Base-by-base conservation (phyloP, 2,329 filamentous ascomycete genomes). In the Neobulgaria alba region DNA sequence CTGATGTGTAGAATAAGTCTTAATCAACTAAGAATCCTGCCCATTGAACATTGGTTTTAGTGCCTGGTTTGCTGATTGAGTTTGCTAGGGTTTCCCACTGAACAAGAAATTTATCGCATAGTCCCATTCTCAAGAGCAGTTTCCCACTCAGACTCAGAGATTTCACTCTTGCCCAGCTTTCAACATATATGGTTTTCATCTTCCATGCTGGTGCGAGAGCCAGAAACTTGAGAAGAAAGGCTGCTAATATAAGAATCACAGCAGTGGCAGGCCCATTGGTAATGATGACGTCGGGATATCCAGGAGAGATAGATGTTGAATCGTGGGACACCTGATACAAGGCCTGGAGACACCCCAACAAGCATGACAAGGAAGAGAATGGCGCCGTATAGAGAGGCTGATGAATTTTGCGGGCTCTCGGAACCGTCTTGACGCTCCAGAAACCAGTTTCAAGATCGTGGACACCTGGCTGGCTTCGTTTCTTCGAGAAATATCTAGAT, bases 201-300 rank as follows among this genome's bases (percentile, higher is more conserved):
- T 72, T 73, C 19, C 69, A 75, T 35, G 77, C 54, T 29, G 72
- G 67, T 0, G 68, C 72, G 2, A 75, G 38, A 2, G 69, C 72
- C 19, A 63, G 45, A 36, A 63, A 61, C 46, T 58, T 68, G 37
- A 84, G 54, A 10, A 78, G 35, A 2, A 74, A 61, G 1, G 69
- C 67, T 0, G 76, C 75, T 2, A 80, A 57, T 3, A 82, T 61
- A 35, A 95, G 69, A 26, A 94, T 80, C 46, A 94, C 86, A 1
- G 82, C 86, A 0, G 87, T 95, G 0, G 83, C 90, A 0, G 90
- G 90, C 0, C 90, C 90, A 57, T 96, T 95, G 38, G 83, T 87
- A 39, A 93, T 66, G 39, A 96, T 81, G 2, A 90, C 64, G 54
- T 86, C 79, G 0, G 87, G 89, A 45, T 76, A 79, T 12, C 50